These are phyloP conservation scores for Abelmoschus esculentus DNA, from an alignment of 345 rosid species.

Conservation along the genomic window DNA sequence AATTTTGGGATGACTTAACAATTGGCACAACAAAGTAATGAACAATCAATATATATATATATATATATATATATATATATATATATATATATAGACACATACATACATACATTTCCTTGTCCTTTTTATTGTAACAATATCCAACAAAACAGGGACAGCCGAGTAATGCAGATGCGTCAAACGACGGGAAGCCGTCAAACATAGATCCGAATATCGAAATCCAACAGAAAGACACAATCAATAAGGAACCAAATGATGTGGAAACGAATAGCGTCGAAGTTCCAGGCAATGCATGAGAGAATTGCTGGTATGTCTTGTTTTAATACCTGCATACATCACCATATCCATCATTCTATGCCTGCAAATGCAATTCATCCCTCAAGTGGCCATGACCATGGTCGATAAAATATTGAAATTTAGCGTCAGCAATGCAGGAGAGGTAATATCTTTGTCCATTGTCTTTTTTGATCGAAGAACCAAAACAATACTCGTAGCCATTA, in stretches of 20 bases:
- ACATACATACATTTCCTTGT: background rate
- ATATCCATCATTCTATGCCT: background rate
- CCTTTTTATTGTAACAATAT: background rate
- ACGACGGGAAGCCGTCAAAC: constrained; percentile 37
- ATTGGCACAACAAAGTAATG: background rate
- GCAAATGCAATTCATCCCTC: constrained; percentile 2
- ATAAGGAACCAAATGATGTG: constrained; percentile 16
- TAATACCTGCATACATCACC: background rate
- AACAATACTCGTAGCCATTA: constrained; percentile 25
- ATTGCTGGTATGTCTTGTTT: constrained; percentile 1
- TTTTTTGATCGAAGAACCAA: constrained; percentile 16
- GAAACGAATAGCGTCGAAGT: constrained; percentile 16
- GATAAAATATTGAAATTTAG: constrained; percentile 11
- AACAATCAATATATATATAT: background rate
- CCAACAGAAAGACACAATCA: constrained; percentile 28
- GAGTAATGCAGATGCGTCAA: constrained; percentile 23
- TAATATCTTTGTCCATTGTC: constrained; percentile 7
- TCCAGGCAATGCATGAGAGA: constrained; percentile 27
- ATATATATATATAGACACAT: background rate
- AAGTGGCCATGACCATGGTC: constrained; percentile 10
- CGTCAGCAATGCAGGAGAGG: constrained; percentile 11
- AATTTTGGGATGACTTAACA: background rate
- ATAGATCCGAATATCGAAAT: constrained; percentile 30
- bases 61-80: background rate
- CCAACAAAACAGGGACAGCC: constrained; percentile 39